Evolutionary conservation across 345 rosid species (phyloP), one percentile per base, ranked within the genome.

Genomic region (Chamaenerion angustifolium): DNA sequence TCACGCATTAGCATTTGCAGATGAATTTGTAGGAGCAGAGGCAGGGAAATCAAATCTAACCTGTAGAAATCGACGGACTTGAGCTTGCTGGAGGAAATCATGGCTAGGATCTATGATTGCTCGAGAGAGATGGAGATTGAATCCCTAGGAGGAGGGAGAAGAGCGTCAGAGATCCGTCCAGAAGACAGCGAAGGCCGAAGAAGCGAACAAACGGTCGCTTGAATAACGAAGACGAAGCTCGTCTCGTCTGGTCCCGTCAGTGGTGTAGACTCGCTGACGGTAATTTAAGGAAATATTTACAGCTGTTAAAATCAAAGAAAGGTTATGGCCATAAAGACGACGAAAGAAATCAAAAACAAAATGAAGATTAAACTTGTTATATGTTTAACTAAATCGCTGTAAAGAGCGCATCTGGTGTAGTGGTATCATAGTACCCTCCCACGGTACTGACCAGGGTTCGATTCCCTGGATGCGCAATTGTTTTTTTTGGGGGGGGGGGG

Each of bases 61-160:
- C 88, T 76, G 57, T 78, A 78, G 68, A 83, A 83, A 61, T 83
- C 92, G 45, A 83, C 77, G 56, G 92, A 73, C 52, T 79, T 82
- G 82, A 79, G 56, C 73, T 71, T 79, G 70, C 71, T 61, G 12
- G 80, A 51, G 27, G 87, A 73, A 42, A 83, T 51, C 92, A 83
- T 83, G 69, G 66, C 68, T 60, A 53, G 50, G 40, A 46, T 64
- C 40, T 27, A 44, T 15, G 56, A 52, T 44, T 40, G 40, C 40
- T 11, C 12, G 42, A 10, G 49, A 25, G 43, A 25, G 19, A n/a
- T 6, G 40, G 23, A n/a, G 15, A 23, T 23, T 5, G 5, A 31
- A 35, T 18, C 43, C 23, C 51, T 13, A 48, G 51, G n/a, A 51
- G 45, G 45, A 8, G 35, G 42, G 56, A 46, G 49, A 46, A 45